phyloP scores from a whole-genome alignment of 163 green algal genomes.

The Prototheca cutis region DNA sequence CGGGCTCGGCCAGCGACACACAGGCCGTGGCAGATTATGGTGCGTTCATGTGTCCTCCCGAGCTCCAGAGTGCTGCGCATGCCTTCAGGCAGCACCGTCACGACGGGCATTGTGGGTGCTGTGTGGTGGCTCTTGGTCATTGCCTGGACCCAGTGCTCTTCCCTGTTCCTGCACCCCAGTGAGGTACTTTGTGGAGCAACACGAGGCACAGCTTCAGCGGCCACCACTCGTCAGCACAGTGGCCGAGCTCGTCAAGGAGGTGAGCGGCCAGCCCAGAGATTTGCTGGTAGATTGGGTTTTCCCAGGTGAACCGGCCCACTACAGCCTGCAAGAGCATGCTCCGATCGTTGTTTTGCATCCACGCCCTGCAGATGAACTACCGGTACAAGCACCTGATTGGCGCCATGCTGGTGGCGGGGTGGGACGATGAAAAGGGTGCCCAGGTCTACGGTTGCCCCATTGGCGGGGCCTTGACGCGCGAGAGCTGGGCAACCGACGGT shows the following conservation, averaged over 20 bases:
- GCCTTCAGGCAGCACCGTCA: no score
- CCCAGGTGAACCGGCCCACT: no score
- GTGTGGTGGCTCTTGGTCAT: no score
- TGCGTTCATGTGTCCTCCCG: slow-evolving; percentile 38
- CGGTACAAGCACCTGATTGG: slow-evolving; percentile 84
- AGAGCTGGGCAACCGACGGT: slow-evolving; percentile 82
- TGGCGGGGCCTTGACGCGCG: slow-evolving; percentile 65
- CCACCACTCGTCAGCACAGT: slow-evolving; percentile 56
- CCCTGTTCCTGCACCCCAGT: slow-evolving; percentile 41
- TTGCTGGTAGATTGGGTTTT: neutral
- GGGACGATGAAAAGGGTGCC: slow-evolving; percentile 62
- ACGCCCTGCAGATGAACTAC: slow-evolving; percentile 74
- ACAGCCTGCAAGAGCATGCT: no score
- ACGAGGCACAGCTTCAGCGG: slow-evolving; percentile 49
- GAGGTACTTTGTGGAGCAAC: slow-evolving; percentile 58
- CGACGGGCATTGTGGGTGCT: no score
- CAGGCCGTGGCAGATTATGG: slow-evolving; percentile 81
- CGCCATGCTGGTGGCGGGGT: slow-evolving; percentile 82
- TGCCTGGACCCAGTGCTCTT: no score
- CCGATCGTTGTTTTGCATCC: no score
- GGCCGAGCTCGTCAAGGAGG: slow-evolving; percentile 61
- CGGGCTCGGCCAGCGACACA: slow-evolving; percentile 80
- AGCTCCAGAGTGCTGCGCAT: no score
- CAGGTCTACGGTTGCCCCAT: slow-evolving; percentile 85
- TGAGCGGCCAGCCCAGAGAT: neutral